phyloP scores from a whole-genome alignment of 2,329 filamentous ascomycete species.

The Aspergillus nomiae region DNA sequence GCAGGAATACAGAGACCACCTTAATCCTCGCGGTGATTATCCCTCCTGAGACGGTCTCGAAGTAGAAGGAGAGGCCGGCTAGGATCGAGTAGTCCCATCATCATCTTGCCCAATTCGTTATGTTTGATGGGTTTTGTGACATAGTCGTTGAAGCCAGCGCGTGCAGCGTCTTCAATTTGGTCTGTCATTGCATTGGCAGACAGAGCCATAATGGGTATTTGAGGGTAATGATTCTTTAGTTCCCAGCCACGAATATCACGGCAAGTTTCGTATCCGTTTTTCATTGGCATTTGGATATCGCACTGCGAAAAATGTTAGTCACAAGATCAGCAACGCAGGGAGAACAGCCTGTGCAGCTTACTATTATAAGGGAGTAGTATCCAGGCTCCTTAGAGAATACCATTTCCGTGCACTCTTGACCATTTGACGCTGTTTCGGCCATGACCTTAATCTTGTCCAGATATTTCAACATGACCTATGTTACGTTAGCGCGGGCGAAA shows the following conservation, averaged over 20 bases:
- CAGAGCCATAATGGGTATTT: conserved; percentile 53
- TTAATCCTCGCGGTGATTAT: conserved; percentile 19
- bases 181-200: conserved; percentile 55
- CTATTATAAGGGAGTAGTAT: conserved; percentile 53
- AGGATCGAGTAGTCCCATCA: conserved; percentile 51
- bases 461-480: conserved; percentile 52
- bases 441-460: conserved; percentile 50
- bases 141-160: conserved; percentile 53
- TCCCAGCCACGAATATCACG: conserved; percentile 51
- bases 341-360: conserved; percentile 29
- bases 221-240: conserved; percentile 46
- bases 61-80: conserved; percentile 45
- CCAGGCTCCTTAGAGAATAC: conserved; percentile 49
- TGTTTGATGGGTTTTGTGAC: conserved; percentile 54
- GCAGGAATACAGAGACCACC: not conserved
- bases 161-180: conserved; percentile 49
- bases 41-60: conserved; percentile 39
- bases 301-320: conserved; percentile 34
- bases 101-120: conserved; percentile 52
- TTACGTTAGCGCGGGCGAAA: conserved; percentile 19
- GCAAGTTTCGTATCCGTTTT: conserved; percentile 53
- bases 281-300: conserved; percentile 54
- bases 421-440: conserved; percentile 49
- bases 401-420: conserved; percentile 51
- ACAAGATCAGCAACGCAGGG: not conserved